Evolutionary conservation across 2,329 filamentous ascomycete genomes (phyloP), one percentile per base, ranked within the genome.

Genomic region (Colletotrichum melonis): DNA sequence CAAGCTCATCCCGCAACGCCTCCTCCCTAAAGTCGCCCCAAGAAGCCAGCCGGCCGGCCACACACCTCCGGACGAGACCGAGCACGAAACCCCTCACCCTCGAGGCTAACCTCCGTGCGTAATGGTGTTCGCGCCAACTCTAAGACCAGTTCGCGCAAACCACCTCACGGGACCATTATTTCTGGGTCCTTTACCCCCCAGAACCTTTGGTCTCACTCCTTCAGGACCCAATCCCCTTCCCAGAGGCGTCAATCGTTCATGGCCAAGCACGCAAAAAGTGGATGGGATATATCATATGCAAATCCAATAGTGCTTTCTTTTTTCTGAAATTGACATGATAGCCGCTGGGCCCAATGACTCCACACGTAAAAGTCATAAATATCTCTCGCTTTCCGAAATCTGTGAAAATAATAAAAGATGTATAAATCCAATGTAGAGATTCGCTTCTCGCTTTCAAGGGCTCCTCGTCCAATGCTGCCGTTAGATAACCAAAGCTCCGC

Each of bases 361-460:
- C 38, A 49, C 28, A 30, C 52, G 42, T 22, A n/a, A 16, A 57
- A 42, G 26, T 5, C 30, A 69, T 63, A 46, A 63, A 69, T 42
- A 52, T 52, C 59, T 35, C 57, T 30, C 24, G n/a, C n/a, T 26
- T 32, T 55, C 42, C 55, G 42, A 24, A 11, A 26, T 5, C 22
- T 11, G 16, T 54, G 38, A 38, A 28, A 26, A 70, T 42, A 8
- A 42, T 22, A 46, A 38, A 64, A 38, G 12, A 14, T n/a, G 49
- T 49, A 22, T 49, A 49, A 49, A 49, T 49, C 22, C 42, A 49
- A 46, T 49, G 19, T 14, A 64, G 63, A 49, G 19, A 32, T 38
- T 46, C 28, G 46, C 55, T 69, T 69, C 30, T 70, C 59, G 66
- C 70, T 69, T 65, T 73, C 46, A n/a, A 64, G 19, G 26, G 42